Evolutionary conservation across 2,329 filamentous ascomycete genomes (phyloP), one percentile per base, ranked within the genome.

Genomic region (Botrytis aclada): DNA sequence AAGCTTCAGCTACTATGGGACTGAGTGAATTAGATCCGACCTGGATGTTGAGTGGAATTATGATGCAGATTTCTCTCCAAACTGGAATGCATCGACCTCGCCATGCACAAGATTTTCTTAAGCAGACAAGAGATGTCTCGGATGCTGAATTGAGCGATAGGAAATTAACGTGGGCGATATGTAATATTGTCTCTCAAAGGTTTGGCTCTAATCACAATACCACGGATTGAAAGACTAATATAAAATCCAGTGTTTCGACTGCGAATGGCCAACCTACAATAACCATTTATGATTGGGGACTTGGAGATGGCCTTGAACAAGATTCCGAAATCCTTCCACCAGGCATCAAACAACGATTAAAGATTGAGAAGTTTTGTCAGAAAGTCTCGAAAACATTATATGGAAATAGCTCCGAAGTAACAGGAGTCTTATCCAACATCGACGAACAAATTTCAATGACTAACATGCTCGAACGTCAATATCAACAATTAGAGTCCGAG

Each of bases 171-270:
- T 92, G 90, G 90, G 88, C 88, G 3, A 86, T 89, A 39, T 90
- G 89, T 81, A 92, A 92, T 78, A 87, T 90, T 75, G 89, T 91
- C 67, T 88, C 89, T 29, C 89, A 92, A 77, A 88, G 88, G 87
- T 88, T 60, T 58, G 32, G 1, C 18, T 67, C 22, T 7, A 45
- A 9, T 25, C 14, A 12, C 34, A 20, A n/a, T 4, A 34, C 22
- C 29, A 29, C 7, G 1, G 7, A 16, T 20, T 45, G 39, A 32
- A 25, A 1, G 37, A 60, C 37, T 67, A 32, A 72, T 14, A 18
- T 45, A 41, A 12, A 0, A 29, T 41, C 12, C 14, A 89, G 87
- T 69, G 88, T 91, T 73, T 88, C 88, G 25, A 91, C 88, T n/a
- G 88, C 88, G n/a, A 88, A 90, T 78, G 90, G 90, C 18, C 88